Conservation (phyloP, 2,329 filamentous ascomycete species). For the Helminthosporium solani region DNA sequence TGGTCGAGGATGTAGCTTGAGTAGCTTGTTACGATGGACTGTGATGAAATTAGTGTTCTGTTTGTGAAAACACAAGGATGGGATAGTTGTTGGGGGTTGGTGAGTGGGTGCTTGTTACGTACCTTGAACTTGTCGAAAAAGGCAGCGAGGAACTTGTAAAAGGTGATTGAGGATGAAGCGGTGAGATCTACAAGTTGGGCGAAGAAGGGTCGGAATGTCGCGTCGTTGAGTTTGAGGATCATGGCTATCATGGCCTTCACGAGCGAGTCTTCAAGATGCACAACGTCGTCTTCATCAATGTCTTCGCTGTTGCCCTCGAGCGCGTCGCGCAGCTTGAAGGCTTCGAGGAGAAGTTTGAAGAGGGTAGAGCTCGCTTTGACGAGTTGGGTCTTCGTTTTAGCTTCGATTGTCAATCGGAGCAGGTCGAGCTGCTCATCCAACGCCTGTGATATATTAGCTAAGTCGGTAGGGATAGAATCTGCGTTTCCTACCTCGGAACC, state of each 20-base stretch:
- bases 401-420: slow-evolving; percentile 70
- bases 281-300: slow-evolving; percentile 54
- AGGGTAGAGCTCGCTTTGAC: slow-evolving; percentile 71
- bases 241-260: slow-evolving; percentile 79
- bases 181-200: slow-evolving; percentile 80
- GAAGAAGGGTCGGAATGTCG: slow-evolving; percentile 89
- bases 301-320: slow-evolving; percentile 41
- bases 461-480: neutral
- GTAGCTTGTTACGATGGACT: slow-evolving; percentile 91
- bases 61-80: slow-evolving; percentile 8
- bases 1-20: slow-evolving; percentile 80
- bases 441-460: slow-evolving; percentile 51
- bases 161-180: slow-evolving; percentile 58
- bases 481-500: slow-evolving; percentile 60
- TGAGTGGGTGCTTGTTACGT: slow-evolving; percentile 16
- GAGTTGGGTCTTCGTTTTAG: slow-evolving; percentile 75
- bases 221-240: slow-evolving; percentile 95
- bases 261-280: slow-evolving; percentile 62
- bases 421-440: slow-evolving; percentile 68
- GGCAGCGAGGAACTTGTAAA: slow-evolving; percentile 75
- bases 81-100: neutral
- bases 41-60: slow-evolving; percentile 18
- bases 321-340: slow-evolving; percentile 63
- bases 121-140: slow-evolving; percentile 83
- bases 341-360: slow-evolving; percentile 59